These are phyloP conservation scores for Xylariaceae sp. DNA, from an alignment of 2,329 filamentous ascomycete genomes.

Conservation along the genomic window DNA sequence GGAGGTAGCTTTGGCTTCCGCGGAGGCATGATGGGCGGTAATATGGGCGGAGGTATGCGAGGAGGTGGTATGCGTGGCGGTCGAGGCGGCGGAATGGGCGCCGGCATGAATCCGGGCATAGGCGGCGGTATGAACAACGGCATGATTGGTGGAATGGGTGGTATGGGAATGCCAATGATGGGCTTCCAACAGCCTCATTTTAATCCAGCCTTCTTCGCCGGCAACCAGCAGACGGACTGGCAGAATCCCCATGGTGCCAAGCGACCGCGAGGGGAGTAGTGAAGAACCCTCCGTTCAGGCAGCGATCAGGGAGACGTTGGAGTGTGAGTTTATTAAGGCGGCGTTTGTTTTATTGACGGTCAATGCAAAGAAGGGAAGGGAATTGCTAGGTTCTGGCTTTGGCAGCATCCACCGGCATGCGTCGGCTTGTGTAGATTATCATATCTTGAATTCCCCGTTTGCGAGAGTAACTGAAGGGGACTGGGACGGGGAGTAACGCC, in stretches of 20 bases:
- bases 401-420: conserved; percentile 2
- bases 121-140: conserved; percentile 35
- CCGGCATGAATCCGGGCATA: conserved; percentile 37
- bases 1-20: conserved; percentile 41
- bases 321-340: conserved; percentile 1
- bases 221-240: conserved; percentile 43
- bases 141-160: conserved; percentile 41
- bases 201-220: conserved; percentile 43
- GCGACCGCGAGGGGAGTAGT: conserved; percentile 41
- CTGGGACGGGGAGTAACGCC: neutral
- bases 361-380: conserved; percentile 5
- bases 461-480: neutral
- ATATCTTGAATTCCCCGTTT: conserved; percentile 2
- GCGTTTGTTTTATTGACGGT: conserved; percentile 7
- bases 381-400: conserved; percentile 10
- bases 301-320: neutral
- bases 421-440: conserved; percentile 18
- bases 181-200: conserved; percentile 43
- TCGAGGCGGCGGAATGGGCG: conserved; percentile 39
- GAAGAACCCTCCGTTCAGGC: neutral
- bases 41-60: conserved; percentile 41
- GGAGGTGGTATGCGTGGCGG: conserved; percentile 42
- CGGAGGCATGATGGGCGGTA: conserved; percentile 42
- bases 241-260: conserved; percentile 45
- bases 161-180: conserved; percentile 43